phyloP scores from a whole-genome alignment of 371 early-diverging fungal species.

The Mortierella sp. region DNA sequence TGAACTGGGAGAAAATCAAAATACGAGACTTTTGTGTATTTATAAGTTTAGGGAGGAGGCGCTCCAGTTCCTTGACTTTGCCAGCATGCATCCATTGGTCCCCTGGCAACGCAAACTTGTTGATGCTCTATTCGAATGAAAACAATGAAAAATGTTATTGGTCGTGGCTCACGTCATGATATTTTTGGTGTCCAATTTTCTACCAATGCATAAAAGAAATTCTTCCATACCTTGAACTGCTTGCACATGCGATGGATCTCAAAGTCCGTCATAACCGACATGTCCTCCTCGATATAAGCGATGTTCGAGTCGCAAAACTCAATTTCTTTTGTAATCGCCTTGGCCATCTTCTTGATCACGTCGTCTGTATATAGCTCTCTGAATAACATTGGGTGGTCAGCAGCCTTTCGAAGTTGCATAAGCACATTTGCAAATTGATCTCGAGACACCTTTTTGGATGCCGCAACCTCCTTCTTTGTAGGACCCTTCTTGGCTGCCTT shows the following conservation, averaged over 20 bases:
- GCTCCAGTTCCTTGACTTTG: conserved; percentile 75
- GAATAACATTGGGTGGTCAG: conserved; percentile 88
- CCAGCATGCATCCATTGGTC: conserved; percentile 84
- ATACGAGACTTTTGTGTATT: conserved; percentile 72
- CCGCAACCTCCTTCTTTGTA: conserved; percentile 25
- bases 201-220: not conserved
- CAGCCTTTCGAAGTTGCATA: conserved; percentile 88
- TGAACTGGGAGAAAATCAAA: conserved; percentile 88
- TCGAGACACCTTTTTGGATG: conserved; percentile 17
- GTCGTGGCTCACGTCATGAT: not conserved
- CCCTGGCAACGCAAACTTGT: conserved; percentile 64
- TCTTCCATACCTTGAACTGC: conserved; percentile 65
- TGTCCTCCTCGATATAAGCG: conserved; percentile 86
- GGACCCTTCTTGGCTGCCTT: conserved; percentile 10
- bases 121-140: conserved; percentile 58
- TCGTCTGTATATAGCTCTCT: conserved; percentile 72
- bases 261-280: conserved; percentile 89
- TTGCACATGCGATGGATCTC: conserved; percentile 81
- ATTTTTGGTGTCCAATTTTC: too few species aligned
- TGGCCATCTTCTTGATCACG: conserved; percentile 74
- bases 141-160: not conserved
- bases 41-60: conserved; percentile 69
- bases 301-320: conserved; percentile 80
- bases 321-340: conserved; percentile 69
- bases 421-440: conserved; percentile 71